Percentiles rank a stretch among this genome's conserved stretches.
Evolutionary conservation across 495 filamentous ascomycete species (phyloP).

Genomic region (Penicillium chermesinum): DNA sequence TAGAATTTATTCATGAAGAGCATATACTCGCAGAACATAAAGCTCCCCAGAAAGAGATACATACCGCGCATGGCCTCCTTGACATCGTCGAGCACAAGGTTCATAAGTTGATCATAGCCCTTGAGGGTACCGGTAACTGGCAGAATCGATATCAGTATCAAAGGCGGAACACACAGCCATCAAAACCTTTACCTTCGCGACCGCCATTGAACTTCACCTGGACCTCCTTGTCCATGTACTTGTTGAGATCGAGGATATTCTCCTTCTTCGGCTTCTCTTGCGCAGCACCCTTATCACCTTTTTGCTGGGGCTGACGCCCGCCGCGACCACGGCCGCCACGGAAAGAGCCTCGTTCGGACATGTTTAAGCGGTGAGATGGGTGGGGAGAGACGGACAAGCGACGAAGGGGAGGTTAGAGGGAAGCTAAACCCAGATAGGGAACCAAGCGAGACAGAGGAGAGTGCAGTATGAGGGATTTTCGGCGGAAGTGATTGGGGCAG

Average conservation of each 20-base stretch:
- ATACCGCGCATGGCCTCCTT: conserved; percentile 82
- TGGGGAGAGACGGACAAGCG: neutral
- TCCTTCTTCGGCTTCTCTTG: conserved; percentile 90
- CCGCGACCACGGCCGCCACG: conserved; percentile 48
- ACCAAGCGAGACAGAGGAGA: neutral
- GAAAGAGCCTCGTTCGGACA: conserved; percentile 67
- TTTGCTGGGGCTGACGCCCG: conserved; percentile 31
- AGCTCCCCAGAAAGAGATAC: too few species aligned
- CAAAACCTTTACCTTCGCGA: conserved; percentile 68
- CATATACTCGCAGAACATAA: neutral
- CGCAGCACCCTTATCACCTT: conserved; percentile 44
- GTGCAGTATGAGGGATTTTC: conserved; percentile 30
- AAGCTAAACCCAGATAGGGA: conserved; percentile 10
- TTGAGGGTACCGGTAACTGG: conserved; percentile 84
- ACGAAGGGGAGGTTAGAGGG: conserved; percentile 6
- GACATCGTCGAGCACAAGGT: conserved; percentile 91
- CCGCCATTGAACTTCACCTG: conserved; percentile 95
- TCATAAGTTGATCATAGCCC: conserved; percentile 96
- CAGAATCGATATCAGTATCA: conserved; percentile 4
- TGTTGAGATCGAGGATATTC: conserved; percentile 89
- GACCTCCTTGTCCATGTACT: conserved; percentile 95
- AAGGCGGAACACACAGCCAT: neutral
- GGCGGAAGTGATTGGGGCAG: neutral
- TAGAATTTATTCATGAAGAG: conserved; percentile 8
- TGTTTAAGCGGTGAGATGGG: conserved; percentile 25